These are phyloP conservation scores for Podaxis carcinomalis DNA, from an alignment of 768 basidiomycete genomes.

Conservation along the genomic window DNA sequence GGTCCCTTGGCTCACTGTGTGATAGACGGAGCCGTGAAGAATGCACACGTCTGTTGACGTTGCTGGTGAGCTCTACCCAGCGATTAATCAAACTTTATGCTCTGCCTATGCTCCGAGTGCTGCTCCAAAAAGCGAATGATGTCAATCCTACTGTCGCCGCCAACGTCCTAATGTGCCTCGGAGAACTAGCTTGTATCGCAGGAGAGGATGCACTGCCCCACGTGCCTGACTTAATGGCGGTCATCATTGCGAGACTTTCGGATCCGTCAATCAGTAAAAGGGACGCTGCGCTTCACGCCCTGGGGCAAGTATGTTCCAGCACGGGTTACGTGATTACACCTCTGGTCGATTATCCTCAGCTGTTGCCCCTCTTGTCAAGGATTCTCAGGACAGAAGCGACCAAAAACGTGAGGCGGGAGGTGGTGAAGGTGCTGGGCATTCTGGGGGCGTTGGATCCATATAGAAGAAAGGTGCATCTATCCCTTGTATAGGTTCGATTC, in stretches of 20 bases:
- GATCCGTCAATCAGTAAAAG: slow-evolving; percentile 87
- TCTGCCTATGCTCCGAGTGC: slow-evolving; percentile 88
- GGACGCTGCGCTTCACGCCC: slow-evolving; percentile 89
- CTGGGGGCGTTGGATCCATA: slow-evolving; percentile 96
- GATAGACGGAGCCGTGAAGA: slow-evolving; percentile 83
- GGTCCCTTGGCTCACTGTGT: slow-evolving; percentile 7
- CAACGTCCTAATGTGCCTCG: slow-evolving; percentile 89
- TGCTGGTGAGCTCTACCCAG: slow-evolving; percentile 88
- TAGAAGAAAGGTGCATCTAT: slow-evolving; percentile 68
- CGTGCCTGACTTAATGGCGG: slow-evolving; percentile 83
- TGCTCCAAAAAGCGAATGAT: slow-evolving; percentile 87
- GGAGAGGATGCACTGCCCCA: slow-evolving; percentile 87
- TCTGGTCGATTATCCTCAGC: slow-evolving; percentile 84
- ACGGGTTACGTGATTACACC: slow-evolving; percentile 94
- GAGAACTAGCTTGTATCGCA: slow-evolving; percentile 88
- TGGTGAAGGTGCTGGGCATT: slow-evolving; percentile 93
- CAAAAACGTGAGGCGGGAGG: slow-evolving; percentile 72
- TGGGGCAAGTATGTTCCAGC: slow-evolving; percentile 94
- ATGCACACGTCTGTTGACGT: slow-evolving; percentile 83
- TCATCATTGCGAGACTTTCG: slow-evolving; percentile 85
- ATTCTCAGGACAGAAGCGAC: slow-evolving; percentile 81
- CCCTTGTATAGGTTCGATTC: not conserved
- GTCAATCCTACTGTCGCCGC: slow-evolving; percentile 84
- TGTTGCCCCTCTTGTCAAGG: slow-evolving; percentile 79
- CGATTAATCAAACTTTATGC: slow-evolving; percentile 95